Evolutionary conservation across 2,329 filamentous ascomycete species (phyloP).

Genomic region (Ascochyta fabae): DNA sequence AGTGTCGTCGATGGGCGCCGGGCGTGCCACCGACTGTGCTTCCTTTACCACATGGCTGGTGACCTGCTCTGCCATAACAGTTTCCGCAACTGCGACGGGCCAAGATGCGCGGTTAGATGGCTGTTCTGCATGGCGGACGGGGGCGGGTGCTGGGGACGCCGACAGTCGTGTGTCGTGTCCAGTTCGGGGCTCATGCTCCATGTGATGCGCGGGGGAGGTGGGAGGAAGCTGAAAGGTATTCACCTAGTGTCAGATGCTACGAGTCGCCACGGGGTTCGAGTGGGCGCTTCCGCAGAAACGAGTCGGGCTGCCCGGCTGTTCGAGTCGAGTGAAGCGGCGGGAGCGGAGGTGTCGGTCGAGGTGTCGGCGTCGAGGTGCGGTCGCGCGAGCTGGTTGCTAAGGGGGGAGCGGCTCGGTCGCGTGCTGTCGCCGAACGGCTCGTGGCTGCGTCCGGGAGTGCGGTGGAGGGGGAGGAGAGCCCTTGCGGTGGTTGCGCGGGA

Average conservation of each 20-base stretch:
- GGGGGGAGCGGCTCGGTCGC: constrained; percentile 25
- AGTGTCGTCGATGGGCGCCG: constrained; percentile 70
- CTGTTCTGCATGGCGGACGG: constrained; percentile 32
- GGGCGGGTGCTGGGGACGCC: constrained; percentile 21
- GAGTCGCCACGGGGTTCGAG: constrained; percentile 47
- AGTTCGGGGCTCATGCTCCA: constrained; percentile 29
- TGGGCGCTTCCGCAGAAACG: constrained; percentile 51
- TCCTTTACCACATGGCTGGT: constrained; percentile 75
- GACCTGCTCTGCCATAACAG: constrained; percentile 77
- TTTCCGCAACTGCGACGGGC: constrained; percentile 56
- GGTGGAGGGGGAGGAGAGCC: constrained; percentile 32
- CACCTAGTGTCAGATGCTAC: constrained; percentile 50
- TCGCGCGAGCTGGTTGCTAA: constrained; percentile 22
- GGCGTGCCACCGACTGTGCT: constrained; percentile 70
- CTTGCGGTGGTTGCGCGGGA: constrained; percentile 38
- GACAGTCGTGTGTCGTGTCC: constrained; percentile 29
- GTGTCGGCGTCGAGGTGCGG: constrained; percentile 34
- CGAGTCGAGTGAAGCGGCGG: constrained; percentile 40
- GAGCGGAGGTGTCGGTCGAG: constrained; percentile 42
- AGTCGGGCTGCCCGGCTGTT: constrained; percentile 31
- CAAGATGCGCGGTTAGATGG: constrained; percentile 43
- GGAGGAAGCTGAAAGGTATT: constrained; percentile 38
- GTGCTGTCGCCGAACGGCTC: constrained; percentile 32
- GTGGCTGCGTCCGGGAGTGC: constrained; percentile 34
- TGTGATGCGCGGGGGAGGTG: constrained; percentile 27